These are phyloP conservation scores for Hibiscus trionum DNA, from an alignment of 345 rosid genomes.

Conservation along the genomic window DNA sequence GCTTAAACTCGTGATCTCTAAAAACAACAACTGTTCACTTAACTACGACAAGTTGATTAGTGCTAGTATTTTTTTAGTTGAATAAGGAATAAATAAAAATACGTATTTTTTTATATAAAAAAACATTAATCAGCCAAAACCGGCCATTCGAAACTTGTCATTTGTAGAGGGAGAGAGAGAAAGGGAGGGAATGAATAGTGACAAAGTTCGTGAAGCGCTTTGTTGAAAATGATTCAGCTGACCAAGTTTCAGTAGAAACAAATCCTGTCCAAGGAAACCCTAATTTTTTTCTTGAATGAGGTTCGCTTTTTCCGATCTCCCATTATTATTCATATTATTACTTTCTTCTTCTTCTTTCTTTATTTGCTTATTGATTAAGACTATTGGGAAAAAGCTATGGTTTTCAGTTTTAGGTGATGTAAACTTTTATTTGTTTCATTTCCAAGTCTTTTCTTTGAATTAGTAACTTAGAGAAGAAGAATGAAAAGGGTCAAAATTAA, in stretches of 20 bases:
- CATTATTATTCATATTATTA: too few species aligned
- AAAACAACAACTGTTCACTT: too few species aligned
- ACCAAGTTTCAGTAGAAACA: not conserved
- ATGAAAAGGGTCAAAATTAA: not conserved
- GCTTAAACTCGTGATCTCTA: too few species aligned
- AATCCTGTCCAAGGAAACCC: not conserved
- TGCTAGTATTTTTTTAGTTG: too few species aligned
- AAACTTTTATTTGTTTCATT: not conserved
- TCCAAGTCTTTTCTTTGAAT: not conserved
- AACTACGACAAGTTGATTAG: too few species aligned
- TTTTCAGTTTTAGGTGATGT: not conserved
- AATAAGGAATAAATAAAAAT: too few species aligned
- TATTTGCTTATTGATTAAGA: not conserved
- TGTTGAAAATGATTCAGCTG: constrained; percentile 3
- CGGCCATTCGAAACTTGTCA: constrained; percentile 8
- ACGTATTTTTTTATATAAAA: too few species aligned
- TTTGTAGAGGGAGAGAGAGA: not conserved
- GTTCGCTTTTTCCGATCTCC: not conserved
- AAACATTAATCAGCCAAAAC: not conserved
- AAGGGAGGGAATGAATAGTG: constrained; percentile 1
- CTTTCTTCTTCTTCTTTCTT: not conserved
- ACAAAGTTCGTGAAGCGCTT: not conserved
- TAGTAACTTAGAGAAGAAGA: not conserved
- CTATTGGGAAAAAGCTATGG: not conserved
- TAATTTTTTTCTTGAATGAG: constrained; percentile 11